Evolutionary conservation across 345 rosid genomes (phyloP).

Genomic region (Cardamine occulta): DNA sequence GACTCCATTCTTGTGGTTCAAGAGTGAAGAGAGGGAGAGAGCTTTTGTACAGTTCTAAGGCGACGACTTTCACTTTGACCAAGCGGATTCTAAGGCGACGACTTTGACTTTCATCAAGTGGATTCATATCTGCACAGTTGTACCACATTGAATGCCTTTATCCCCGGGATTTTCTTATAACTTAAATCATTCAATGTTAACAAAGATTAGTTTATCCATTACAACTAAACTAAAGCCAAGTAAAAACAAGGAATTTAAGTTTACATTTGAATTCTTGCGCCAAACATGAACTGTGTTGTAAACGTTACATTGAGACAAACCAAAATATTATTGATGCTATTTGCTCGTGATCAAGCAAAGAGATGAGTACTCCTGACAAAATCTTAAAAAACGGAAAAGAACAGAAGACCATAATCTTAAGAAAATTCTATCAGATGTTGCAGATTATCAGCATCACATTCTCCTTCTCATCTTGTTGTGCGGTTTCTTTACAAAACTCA

Average conservation of each 20-base stretch:
- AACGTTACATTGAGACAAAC: slow-evolving; percentile 27
- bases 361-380: slow-evolving; percentile 13
- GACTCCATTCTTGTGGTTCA: slow-evolving; percentile 52
- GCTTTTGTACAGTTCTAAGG: not conserved
- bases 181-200: not conserved
- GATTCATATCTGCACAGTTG: slow-evolving; percentile 12
- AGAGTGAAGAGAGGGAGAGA: not conserved
- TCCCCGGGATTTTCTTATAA: not conserved
- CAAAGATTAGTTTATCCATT: not conserved
- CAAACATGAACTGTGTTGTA: slow-evolving; percentile 14
- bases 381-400: slow-evolving; percentile 23
- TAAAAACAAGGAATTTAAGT: slow-evolving; percentile 5
- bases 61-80: slow-evolving; percentile 21
- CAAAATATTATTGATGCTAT: slow-evolving; percentile 28
- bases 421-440: slow-evolving; percentile 13
- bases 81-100: not conserved
- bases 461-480: slow-evolving; percentile 54
- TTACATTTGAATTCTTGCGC: not conserved
- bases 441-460: slow-evolving; percentile 24
- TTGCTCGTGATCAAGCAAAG: slow-evolving; percentile 26
- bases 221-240: not conserved
- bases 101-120: slow-evolving; percentile 21
- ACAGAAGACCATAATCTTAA: slow-evolving; percentile 9
- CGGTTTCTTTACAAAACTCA: slow-evolving; percentile 93
- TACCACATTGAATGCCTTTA: slow-evolving; percentile 7